Conservation (phyloP, 192 early-diverging fungal species). For the Phycomyces blakesleeanus region DNA sequence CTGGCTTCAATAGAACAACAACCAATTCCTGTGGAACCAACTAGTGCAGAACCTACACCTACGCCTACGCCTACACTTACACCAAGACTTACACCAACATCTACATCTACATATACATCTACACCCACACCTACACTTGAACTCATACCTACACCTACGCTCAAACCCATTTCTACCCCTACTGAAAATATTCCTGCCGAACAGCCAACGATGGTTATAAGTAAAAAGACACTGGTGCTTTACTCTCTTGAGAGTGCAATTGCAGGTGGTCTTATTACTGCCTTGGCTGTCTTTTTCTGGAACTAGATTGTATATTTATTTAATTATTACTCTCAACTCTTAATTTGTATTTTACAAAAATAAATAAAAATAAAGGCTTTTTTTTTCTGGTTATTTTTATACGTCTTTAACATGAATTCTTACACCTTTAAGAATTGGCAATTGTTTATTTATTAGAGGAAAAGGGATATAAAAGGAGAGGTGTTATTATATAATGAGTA, state of each 20-base stretch:
- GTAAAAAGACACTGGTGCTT: slow-evolving; percentile 13
- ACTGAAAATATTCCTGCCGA: too few species aligned
- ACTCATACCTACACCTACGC: not conserved
- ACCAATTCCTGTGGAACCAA: not conserved
- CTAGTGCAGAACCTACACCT: too few species aligned
- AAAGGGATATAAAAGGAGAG: too few species aligned
- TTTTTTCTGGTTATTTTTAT: too few species aligned
- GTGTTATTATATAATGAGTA: too few species aligned
- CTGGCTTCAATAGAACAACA: not conserved
- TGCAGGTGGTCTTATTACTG: slow-evolving; percentile 31
- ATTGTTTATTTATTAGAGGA: too few species aligned
- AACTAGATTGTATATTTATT: slow-evolving; percentile 10
- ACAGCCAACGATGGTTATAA: slow-evolving; percentile 3
- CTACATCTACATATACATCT: not conserved
- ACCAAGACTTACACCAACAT: too few species aligned
- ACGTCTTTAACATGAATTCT: too few species aligned
- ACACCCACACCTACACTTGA: not conserved
- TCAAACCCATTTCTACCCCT: too few species aligned
- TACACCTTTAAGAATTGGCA: too few species aligned
- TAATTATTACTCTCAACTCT: not conserved
- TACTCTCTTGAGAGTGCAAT: slow-evolving; percentile 36
- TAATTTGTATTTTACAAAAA: not conserved
- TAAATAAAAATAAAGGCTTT: not conserved
- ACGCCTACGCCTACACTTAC: not conserved
- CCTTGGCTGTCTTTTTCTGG: slow-evolving; percentile 22